These are phyloP conservation scores for Nicotiana undulata DNA, from an alignment of 257 asterid genomes.

Conservation along the genomic window DNA sequence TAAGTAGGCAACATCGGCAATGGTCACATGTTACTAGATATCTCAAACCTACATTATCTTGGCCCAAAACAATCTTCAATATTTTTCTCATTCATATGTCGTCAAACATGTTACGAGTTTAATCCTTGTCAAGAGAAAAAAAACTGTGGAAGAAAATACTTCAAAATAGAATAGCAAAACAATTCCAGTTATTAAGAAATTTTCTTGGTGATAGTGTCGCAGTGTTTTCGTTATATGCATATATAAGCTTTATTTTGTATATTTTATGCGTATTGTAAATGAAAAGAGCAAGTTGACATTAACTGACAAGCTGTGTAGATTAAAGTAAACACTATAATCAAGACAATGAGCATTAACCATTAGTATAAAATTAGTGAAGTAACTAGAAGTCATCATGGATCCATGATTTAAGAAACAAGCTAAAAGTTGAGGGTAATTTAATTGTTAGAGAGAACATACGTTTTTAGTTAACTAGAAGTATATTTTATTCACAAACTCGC, in stretches of 20 bases:
- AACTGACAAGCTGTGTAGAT: background rate
- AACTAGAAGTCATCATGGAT: background rate
- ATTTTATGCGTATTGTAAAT: background rate
- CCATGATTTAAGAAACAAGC: background rate
- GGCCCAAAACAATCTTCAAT: background rate
- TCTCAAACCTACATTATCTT: background rate
- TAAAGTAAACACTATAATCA: background rate
- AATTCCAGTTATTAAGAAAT: background rate
- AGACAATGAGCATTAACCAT: background rate
- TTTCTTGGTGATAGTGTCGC: too few relatives aligned
- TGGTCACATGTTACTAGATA: background rate
- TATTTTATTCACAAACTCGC: background rate
- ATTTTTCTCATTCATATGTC: background rate
- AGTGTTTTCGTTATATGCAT: too few relatives aligned
- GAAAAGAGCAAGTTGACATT: background rate
- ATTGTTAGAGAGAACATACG: too few relatives aligned
- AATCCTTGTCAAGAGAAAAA: background rate
- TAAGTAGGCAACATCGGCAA: background rate
- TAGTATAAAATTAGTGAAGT: background rate
- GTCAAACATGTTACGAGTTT: background rate
- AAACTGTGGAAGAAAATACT: background rate
- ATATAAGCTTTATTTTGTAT: background rate
- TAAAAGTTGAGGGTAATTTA: fast-evolving
- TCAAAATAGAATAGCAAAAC: background rate
- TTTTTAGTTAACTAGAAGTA: background rate